Conservation (phyloP, 352 stramenopile species). For the Pelagophyceae sp. region DNA sequence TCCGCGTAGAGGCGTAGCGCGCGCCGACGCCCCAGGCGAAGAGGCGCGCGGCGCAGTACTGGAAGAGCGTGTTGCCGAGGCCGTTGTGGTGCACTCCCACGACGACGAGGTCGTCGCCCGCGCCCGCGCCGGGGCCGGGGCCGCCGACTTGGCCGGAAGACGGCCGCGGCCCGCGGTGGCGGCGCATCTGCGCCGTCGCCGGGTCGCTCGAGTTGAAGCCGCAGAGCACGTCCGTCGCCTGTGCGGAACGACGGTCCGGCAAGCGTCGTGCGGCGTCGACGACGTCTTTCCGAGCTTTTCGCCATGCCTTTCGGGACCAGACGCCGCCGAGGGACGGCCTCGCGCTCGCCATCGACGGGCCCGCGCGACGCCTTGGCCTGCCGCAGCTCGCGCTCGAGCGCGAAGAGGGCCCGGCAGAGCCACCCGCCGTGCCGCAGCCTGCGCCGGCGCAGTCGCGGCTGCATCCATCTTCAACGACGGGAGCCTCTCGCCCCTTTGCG, state of each 20-base stretch:
- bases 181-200: not conserved
- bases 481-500: not conserved
- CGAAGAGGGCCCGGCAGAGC: not conserved
- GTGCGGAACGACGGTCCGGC: not conserved
- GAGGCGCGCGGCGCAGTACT: not conserved
- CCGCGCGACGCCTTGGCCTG: not conserved
- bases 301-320: no score
- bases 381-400: not conserved
- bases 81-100: slow-evolving; percentile 18
- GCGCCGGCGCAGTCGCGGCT: no score
- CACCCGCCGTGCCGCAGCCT: not conserved
- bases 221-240: not conserved
- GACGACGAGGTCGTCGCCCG: not conserved
- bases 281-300: no score
- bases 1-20: not conserved
- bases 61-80: slow-evolving; percentile 5
- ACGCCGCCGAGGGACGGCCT: no score
- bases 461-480: not conserved
- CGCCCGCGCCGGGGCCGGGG: no score
- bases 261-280: no score
- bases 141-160: no score
- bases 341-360: not conserved
- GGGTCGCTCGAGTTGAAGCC: not conserved
- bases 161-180: no score
- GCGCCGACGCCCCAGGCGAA: not conserved